Conservation (phyloP, 176 grass and related monocot genomes). For the Eleusine indica region DNA sequence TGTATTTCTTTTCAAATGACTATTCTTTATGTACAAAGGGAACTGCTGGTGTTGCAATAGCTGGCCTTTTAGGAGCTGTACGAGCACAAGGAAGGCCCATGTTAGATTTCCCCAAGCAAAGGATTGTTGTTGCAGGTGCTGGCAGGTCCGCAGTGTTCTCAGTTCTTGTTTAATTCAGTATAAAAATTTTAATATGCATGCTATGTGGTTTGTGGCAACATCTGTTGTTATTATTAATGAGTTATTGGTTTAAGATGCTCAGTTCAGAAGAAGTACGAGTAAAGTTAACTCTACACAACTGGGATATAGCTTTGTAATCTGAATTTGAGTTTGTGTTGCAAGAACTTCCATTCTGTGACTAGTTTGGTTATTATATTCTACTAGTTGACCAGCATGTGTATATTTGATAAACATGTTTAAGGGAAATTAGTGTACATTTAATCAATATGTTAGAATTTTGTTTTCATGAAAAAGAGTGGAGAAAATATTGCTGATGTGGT, state of each 20-base stretch:
- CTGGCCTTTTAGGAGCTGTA: constrained; percentile 96
- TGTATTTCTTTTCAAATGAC: constrained; percentile 26
- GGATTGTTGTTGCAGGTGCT: constrained; percentile 97
- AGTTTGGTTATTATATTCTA: background rate
- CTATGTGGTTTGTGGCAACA: background rate
- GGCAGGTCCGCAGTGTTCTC: constrained; percentile 60
- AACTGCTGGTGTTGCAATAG: constrained; percentile 99
- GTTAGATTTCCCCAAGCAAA: constrained; percentile 99
- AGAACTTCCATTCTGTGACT: background rate
- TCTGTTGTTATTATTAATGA: background rate
- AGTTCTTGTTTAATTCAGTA: constrained; percentile 12
- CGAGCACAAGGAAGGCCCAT: constrained; percentile 94
- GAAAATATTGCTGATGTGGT: background rate
- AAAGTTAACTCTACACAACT: background rate
- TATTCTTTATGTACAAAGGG: constrained; percentile 64
- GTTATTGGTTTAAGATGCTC: background rate
- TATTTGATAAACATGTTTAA: background rate
- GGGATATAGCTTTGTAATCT: background rate
- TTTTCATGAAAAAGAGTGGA: background rate
- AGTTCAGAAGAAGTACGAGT: constrained; percentile 8
- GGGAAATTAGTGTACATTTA: background rate
- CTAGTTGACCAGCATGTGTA: background rate
- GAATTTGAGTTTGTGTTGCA: background rate
- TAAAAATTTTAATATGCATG: constrained; percentile 17
- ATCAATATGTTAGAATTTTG: too few relatives aligned